Evolutionary conservation across 768 basidiomycete species (phyloP), one percentile per base, ranked within the genome.

Genomic region (Suillus sp.): DNA sequence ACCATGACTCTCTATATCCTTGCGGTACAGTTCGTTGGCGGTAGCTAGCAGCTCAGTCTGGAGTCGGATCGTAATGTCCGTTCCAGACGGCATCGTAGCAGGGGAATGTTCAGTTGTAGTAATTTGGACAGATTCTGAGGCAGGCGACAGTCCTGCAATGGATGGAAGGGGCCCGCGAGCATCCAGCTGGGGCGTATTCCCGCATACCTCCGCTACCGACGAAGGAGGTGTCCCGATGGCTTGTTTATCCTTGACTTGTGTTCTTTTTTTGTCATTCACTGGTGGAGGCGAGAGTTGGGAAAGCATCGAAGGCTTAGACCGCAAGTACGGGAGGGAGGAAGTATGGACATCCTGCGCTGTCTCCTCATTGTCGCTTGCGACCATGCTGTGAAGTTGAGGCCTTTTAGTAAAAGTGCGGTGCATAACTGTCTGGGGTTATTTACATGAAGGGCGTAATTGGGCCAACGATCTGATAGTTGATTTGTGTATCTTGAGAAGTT

Each of bases 1-100:
- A 30, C 38, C 25, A 35, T 69, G 76, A 25, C 71, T 61, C 20
- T 75, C 75, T 47, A 77, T 68, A 20, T 68, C 72, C 58, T 81
- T 81, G 70, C 83, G 79, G 67, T 86, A 86, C 45, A 89, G 75
- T 70, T 90, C 87, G 71, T 84, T 82, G 47, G 84, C 86, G 38
- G 85, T 84, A 54, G 82, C 82, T 47, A 87, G 72, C 38, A 89
- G 78, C 71, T 89, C 88, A 40, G 82, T 83, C 65, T 87, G 86
- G 16, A 86, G 77, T 56, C 77, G 71, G 18, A 76, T 72, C 22
- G 76, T 74, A 20, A 76, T 65, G 30, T 68, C 65, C 38, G 70
- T 62, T 50, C 78, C 77, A 38, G 77, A 63, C 51, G 77, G 62
- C 27, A 74, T 69, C 1, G 73, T 65, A 32, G 76, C 68, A 27